Evolutionary conservation across 169 alveolate genomes (phyloP), one percentile per base, ranked within the genome.

Genomic region (Eimeria falciformis): DNA sequence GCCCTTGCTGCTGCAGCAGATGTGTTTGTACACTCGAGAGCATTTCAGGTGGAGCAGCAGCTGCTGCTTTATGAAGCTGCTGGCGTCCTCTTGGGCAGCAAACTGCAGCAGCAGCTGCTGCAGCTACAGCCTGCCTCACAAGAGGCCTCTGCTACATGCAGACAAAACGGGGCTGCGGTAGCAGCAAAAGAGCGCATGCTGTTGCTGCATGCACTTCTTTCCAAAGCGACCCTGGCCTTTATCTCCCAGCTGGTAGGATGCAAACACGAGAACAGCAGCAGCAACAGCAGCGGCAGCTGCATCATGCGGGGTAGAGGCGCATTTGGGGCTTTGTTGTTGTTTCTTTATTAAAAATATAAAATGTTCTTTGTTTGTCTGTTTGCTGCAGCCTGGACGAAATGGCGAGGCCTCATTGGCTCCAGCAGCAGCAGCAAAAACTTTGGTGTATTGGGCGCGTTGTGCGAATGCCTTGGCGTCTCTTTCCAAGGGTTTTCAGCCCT

Each of bases 21-120:
- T 78, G 88, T 78, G 14, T 78, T 47, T 50, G 88, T 78, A 33
- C 53, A 21, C 47, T 71, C 88, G 5, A 78, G 88, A 53, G 88
- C 88, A 33, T 78, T 78, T 43, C 88, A 78, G 73, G 88, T 78
- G 69, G 88, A 78, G 73, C 88, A 78, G 55, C 88, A 78, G 33
- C 47, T 78, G n/a, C 71, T 78, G 88, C 12, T 78, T 47, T 78
- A 47, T 62, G 88, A 78, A 27, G 88, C 88, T 27, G 88, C 88
- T 5, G 88, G 88, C 14, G 88, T 78, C 47, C 71, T 78, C 9
- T 23, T 78, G 73, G 88, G 88, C 69, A 47, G 88, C 73, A 78
- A 50, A 62, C 71, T 37, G 55, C 88, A 78, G 73, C 71, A 7
- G 71, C 73, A 18, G 25, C 12, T 29, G 7, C 62, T 12, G 23